Evolutionary conservation across 805 yeast species (phyloP).

Genomic region (Cyberlindnera mycetangii): DNA sequence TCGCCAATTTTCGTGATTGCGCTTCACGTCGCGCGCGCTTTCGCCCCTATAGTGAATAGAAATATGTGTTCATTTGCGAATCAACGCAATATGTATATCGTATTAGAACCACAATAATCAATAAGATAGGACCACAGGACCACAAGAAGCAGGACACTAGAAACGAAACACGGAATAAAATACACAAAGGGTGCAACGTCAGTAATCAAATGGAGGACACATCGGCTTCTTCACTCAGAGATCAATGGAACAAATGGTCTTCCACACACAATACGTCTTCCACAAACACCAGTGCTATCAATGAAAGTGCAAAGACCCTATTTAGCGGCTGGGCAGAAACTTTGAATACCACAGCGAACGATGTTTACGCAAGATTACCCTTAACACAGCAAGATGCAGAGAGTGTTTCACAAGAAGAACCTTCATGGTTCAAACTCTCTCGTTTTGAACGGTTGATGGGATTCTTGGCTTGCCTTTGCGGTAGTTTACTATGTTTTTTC

Average conservation of each 20-base stretch:
- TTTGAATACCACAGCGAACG: constrained; percentile 41
- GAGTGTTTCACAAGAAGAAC: constrained; percentile 49
- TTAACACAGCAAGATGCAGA: constrained; percentile 50
- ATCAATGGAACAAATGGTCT: constrained; percentile 40
- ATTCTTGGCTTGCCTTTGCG: constrained; percentile 72
- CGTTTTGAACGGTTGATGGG: constrained; percentile 78
- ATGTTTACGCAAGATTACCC: constrained; percentile 66
- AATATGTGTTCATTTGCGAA: too few species aligned
- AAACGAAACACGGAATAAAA: background rate
- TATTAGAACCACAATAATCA: too few species aligned
- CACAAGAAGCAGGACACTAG: background rate
- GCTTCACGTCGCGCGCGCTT: too few species aligned
- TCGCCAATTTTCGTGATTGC: too few species aligned
- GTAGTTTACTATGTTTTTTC: constrained; percentile 77
- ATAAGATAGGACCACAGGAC: too few species aligned
- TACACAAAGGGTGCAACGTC: background rate
- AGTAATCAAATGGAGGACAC: constrained; percentile 16
- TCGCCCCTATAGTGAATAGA: too few species aligned
- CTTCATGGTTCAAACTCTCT: constrained; percentile 71
- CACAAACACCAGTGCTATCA: constrained; percentile 21
- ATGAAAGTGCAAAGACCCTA: constrained; percentile 35
- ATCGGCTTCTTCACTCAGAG: constrained; percentile 31
- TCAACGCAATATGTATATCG: too few species aligned
- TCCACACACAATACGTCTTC: constrained; percentile 23
- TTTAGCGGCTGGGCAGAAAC: constrained; percentile 39